Conservation (phyloP, 2,329 filamentous ascomycete genomes). For the Coniochaeta pulveracea region DNA sequence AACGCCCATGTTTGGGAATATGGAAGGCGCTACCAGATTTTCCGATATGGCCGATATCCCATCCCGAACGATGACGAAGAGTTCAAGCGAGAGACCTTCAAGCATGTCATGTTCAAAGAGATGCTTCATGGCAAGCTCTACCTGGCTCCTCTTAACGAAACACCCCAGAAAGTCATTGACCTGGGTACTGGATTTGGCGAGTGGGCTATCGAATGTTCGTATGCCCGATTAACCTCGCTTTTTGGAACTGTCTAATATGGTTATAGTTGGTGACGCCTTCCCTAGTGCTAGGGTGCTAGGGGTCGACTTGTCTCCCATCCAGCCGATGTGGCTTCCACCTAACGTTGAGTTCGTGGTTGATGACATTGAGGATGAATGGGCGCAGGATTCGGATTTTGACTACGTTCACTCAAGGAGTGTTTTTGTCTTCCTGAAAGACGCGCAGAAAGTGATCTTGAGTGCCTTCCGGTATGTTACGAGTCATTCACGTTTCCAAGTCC, state of each 20-base stretch:
- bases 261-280: conserved; percentile 30
- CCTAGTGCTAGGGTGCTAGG: conserved; percentile 34
- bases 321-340: conserved; percentile 34
- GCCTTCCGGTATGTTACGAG: conserved; percentile 29
- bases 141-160: conserved; percentile 29
- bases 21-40: conserved; percentile 33
- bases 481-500: too few relatives aligned
- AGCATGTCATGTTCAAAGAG: conserved; percentile 37
- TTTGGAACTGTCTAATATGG: background rate
- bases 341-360: conserved; percentile 46
- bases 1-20: conserved; percentile 16
- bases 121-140: conserved; percentile 29
- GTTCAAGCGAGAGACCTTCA: conserved; percentile 34
- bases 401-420: conserved; percentile 49
- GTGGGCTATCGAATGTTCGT: conserved; percentile 43
- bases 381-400: conserved; percentile 44
- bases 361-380: conserved; percentile 43
- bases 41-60: conserved; percentile 33
- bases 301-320: conserved; percentile 29
- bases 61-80: conserved; percentile 42
- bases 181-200: conserved; percentile 38
- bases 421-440: conserved; percentile 40
- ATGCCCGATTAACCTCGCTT: background rate
- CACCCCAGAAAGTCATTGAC: conserved; percentile 37
- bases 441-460: conserved; percentile 30